Evolutionary conservation across 176 grass and related monocot species (phyloP).

Genomic region (Triticum dicoccoides): DNA sequence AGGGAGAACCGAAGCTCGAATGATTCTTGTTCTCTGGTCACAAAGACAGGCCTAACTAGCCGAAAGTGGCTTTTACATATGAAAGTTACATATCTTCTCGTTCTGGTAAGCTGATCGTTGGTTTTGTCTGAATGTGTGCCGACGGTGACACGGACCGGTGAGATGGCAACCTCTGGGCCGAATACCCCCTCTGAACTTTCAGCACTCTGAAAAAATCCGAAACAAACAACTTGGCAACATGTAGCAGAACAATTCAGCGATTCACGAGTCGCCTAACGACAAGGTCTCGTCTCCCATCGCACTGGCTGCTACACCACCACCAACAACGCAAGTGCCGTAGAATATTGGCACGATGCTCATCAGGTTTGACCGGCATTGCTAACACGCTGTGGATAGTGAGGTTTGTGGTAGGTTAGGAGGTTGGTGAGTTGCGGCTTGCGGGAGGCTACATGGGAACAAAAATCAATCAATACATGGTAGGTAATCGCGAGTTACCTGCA

Average conservation of each 20-base stretch:
- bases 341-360: neutral
- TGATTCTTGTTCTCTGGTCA: neutral
- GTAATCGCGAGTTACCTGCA: too few species aligned
- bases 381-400: neutral
- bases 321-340: neutral
- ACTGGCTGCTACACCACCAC: neutral
- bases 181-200: constrained; percentile 1
- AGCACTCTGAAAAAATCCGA: neutral
- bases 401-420: neutral
- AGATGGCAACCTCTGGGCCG: neutral
- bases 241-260: too few species aligned
- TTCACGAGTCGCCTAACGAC: neutral
- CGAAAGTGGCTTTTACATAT: neutral
- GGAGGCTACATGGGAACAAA: neutral
- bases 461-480: neutral
- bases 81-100: neutral
- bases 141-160: neutral
- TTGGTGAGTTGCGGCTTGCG: neutral
- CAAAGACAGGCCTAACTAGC: neutral
- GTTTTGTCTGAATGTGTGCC: constrained; percentile 18
- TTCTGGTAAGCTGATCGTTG: neutral
- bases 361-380: neutral
- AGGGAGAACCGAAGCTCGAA: neutral
- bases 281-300: neutral
- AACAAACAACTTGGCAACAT: neutral